Percentiles rank a stretch among this genome's conserved stretches.
Evolutionary conservation across 192 early-diverging fungal genomes (phyloP).

Genomic region (Entomortierella chlamydospora): DNA sequence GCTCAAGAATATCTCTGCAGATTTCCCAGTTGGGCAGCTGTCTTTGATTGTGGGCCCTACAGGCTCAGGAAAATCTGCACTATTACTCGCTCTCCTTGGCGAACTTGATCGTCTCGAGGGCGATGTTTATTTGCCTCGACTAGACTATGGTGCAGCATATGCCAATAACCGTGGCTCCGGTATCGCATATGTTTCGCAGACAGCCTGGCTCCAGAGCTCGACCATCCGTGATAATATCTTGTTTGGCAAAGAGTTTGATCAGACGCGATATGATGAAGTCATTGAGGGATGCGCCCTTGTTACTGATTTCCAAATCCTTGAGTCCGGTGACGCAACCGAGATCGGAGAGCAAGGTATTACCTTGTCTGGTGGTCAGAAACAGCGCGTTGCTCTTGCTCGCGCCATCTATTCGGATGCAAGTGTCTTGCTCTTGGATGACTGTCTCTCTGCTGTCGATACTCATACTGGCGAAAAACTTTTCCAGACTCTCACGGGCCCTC

Average conservation of each 20-base stretch:
- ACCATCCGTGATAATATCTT: conserved; percentile 84
- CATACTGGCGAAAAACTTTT: conserved; percentile 84
- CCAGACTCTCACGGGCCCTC: conserved; percentile 75
- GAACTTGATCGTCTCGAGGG: conserved; percentile 72
- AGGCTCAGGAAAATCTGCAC: conserved; percentile 87
- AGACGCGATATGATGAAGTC: conserved; percentile 62
- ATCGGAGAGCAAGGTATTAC: conserved; percentile 89
- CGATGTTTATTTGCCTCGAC: conserved; percentile 56
- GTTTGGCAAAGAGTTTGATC: conserved; percentile 67
- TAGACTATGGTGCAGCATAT: conserved; percentile 17
- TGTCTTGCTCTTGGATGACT: conserved; percentile 85
- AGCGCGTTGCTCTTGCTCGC: conserved; percentile 85
- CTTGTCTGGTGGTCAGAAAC: conserved; percentile 90
- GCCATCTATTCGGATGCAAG: conserved; percentile 79
- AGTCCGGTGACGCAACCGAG: conserved; percentile 67
- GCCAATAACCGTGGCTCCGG: conserved; percentile 57
- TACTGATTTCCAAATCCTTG: conserved; percentile 65
- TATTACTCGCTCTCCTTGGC: conserved; percentile 85
- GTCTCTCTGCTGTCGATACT: conserved; percentile 91
- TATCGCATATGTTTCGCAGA: conserved; percentile 86
- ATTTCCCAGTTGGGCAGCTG: conserved; percentile 75
- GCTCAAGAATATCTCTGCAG: conserved; percentile 71
- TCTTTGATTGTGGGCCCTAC: conserved; percentile 89
- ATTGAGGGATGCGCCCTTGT: conserved; percentile 68
- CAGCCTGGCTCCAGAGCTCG: conserved; percentile 74